These are phyloP conservation scores for Ophiocordyceps camponoti-rufipedis DNA, from an alignment of 2,329 filamentous ascomycete genomes.

Conservation along the genomic window DNA sequence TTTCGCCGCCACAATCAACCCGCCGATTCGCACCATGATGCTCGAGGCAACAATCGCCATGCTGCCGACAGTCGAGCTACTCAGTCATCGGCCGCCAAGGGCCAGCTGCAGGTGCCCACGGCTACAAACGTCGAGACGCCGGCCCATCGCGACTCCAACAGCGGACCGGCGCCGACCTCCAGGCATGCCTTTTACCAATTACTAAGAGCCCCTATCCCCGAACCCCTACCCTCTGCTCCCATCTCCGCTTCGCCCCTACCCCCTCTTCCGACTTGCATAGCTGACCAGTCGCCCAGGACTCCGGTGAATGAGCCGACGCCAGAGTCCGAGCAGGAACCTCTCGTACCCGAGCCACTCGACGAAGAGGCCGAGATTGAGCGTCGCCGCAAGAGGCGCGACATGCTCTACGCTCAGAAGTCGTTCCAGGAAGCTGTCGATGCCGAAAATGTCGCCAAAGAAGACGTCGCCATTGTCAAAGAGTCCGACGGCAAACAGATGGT, in stretches of 20 bases:
- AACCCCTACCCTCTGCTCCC: neutral
- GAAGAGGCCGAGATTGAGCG: slow-evolving; percentile 73
- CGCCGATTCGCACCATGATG: neutral
- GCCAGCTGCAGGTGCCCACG: neutral
- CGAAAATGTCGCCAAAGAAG: too few species aligned
- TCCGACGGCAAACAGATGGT: too few species aligned
- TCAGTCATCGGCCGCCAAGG: neutral
- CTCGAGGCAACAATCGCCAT: neutral
- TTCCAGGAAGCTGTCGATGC: too few species aligned
- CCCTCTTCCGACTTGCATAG: neutral
- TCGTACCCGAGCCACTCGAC: slow-evolving; percentile 44
- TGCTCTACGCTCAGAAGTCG: slow-evolving; percentile 59
- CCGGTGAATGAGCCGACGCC: slow-evolving; percentile 11
- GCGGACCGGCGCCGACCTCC: neutral
- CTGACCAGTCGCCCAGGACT: slow-evolving; percentile 2
- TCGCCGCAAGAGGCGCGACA: slow-evolving; percentile 67
- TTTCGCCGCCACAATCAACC: slow-evolving; percentile 18
- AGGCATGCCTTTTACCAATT: neutral
- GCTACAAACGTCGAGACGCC: neutral
- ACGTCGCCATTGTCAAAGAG: too few species aligned
- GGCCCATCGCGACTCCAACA: slow-evolving; percentile 6
- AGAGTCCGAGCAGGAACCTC: slow-evolving; percentile 23
- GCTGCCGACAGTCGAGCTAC: neutral
- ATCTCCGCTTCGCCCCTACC: neutral
- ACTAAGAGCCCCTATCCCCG: neutral